These are phyloP conservation scores for Paratinospora sagittata DNA, from an alignment of 164 flowering plant genomes.

Conservation along the genomic window DNA sequence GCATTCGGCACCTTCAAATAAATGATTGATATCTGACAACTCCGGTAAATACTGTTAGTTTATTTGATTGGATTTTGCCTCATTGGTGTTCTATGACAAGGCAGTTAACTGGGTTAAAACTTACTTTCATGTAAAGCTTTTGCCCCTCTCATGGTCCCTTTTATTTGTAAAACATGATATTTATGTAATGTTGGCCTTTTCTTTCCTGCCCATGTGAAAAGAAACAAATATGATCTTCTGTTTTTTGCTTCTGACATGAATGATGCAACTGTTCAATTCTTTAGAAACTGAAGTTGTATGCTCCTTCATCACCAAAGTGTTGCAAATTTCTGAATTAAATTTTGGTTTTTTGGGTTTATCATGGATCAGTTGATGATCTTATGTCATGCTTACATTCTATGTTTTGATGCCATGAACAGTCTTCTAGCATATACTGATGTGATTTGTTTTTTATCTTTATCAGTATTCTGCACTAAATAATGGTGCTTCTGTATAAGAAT, in stretches of 20 bases:
- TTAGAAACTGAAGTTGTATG: background rate
- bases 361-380: too few relatives aligned
- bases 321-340: background rate
- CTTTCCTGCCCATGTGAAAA: background rate
- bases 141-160: background rate
- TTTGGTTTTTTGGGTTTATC: background rate
- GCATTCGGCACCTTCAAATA: conserved; percentile 28
- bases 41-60: conserved; percentile 7
- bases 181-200: background rate
- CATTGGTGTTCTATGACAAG: background rate
- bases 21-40: conserved; percentile 18
- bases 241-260: too few relatives aligned
- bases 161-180: conserved; percentile 4
- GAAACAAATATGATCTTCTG: background rate
- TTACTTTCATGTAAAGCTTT: conserved; percentile 3
- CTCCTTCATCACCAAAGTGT: too few relatives aligned
- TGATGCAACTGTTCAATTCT: background rate
- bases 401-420: too few relatives aligned
- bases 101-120: background rate
- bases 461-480: too few relatives aligned
- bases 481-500: too few relatives aligned
- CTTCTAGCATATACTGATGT: too few relatives aligned
- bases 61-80: background rate
- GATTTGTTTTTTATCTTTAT: too few relatives aligned
- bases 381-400: background rate